Base-by-base conservation (phyloP, 208 protist genomes). In the Acanthamoeba quina region DNA sequence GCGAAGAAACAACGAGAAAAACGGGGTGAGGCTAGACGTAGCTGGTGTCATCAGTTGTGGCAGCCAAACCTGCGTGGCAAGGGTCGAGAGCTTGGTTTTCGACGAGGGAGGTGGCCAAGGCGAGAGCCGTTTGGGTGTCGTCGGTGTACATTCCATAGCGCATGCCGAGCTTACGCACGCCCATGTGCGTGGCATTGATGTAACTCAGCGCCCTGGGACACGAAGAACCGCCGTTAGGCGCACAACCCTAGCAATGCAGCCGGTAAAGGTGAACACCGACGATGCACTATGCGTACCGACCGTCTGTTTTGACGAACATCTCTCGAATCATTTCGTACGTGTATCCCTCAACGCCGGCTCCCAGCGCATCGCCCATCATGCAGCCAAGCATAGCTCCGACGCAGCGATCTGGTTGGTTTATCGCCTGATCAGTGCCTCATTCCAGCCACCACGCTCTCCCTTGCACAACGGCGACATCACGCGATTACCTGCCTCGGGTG, bases 321-420 rank as follows among this genome's bases (percentile, higher is more conserved):
- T 41, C 31, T 15, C 68, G 47, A 26, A 70, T 90, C 19, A 3
- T 21, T 15, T 44, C 47, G 34, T 11, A 34, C 21, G 54, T 52
- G 83, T 70, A 90, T 5, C 83, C 83, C 26, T 90, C 83, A 24
- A 90, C 83, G 5, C 56, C 56, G 13, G 83, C 83, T 3, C 83
- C 83, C 10, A 90, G 83, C 13, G 58, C 58, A 49, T 90, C 83
- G 0, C 54, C 83, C 24, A 90, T 70, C 83, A 90, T 90, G 83
- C 56, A 62, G 24, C 83, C 83, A 7, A 90, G 83, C 56, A 90
- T 52, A 52, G 56, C 49, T 15, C 83, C 83, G 29, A 90, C 83
- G 41, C 83, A 90, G 0, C 83, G 83, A 49, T 90, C 83, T 90
- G n/a, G 6, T 29, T 34, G 72, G 60, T 5, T 5, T 9, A 21